These are phyloP conservation scores for Saccharomycopsis fibuligera DNA, from an alignment of 805 yeast species.

Conservation along the genomic window DNA sequence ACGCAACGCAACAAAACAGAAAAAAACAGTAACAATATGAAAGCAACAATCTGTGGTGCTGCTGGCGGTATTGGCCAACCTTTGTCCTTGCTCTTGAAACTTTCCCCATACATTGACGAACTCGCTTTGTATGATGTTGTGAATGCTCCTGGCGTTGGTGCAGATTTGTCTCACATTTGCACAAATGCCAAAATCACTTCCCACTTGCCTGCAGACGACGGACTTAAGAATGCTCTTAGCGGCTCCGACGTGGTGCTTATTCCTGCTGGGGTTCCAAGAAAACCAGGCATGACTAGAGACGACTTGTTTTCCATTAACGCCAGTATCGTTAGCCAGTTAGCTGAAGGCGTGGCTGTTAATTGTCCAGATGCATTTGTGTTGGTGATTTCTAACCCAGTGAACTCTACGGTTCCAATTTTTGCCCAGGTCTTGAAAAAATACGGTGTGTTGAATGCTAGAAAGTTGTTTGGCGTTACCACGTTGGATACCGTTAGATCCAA, in stretches of 20 bases:
- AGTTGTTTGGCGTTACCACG: slow-evolving; percentile 83
- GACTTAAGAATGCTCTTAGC: slow-evolving; percentile 24
- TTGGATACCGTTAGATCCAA: slow-evolving; percentile 85
- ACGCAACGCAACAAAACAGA: no score
- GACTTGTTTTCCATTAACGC: slow-evolving; percentile 83
- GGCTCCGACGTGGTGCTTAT: slow-evolving; percentile 28
- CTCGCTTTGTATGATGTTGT: slow-evolving; percentile 82
- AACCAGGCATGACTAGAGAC: slow-evolving; percentile 93
- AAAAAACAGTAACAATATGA: no score
- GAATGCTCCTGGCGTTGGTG: slow-evolving; percentile 79
- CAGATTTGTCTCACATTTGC: slow-evolving; percentile 80
- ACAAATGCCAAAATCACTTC: slow-evolving; percentile 57
- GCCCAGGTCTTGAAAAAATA: slow-evolving; percentile 67
- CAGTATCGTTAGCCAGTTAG: slow-evolving; percentile 66
- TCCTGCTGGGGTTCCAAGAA: slow-evolving; percentile 91
- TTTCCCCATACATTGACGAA: slow-evolving; percentile 48
- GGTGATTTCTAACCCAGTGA: slow-evolving; percentile 89
- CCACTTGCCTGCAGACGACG: slow-evolving; percentile 44
- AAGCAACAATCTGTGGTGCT: slow-evolving; percentile 85
- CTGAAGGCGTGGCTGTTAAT: slow-evolving; percentile 63
- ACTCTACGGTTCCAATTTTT: slow-evolving; percentile 87
- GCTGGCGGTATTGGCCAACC: slow-evolving; percentile 97
- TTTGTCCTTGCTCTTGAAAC: slow-evolving; percentile 70
- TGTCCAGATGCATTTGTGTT: slow-evolving; percentile 74
- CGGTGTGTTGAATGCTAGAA: slow-evolving; percentile 63